Conservation (phyloP, 2,329 filamentous ascomycete genomes). For the Xylaria sp. region DNA sequence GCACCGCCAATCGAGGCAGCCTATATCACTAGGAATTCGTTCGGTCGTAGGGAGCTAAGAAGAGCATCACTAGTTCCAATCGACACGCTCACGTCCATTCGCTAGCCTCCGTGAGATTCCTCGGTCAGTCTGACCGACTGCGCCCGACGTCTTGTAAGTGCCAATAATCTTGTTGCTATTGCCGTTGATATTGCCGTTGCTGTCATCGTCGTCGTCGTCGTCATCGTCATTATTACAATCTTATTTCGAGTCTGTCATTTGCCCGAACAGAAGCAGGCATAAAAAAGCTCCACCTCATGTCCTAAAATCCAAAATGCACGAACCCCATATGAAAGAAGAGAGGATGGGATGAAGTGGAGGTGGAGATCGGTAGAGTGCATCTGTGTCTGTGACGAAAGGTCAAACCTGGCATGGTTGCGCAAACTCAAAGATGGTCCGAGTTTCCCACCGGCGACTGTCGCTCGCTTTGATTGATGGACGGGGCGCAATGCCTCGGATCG, state of each 20-base stretch:
- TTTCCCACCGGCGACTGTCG: constrained; percentile 20
- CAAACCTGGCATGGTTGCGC: constrained; percentile 33
- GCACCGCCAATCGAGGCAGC: constrained; percentile 33
- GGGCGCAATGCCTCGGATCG: constrained; percentile 8
- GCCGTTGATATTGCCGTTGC: not conserved
- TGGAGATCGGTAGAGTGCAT: constrained; percentile 19
- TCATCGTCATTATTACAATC: constrained; percentile 9
- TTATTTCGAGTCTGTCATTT: constrained; percentile 8
- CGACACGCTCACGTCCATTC: constrained; percentile 31
- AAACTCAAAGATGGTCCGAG: constrained; percentile 28
- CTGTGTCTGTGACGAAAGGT: constrained; percentile 28
- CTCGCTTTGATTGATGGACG: constrained; percentile 24
- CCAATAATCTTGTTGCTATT: constrained; percentile 23
- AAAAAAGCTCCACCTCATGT: not conserved
- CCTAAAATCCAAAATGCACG: constrained; percentile 18
- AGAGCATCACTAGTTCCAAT: constrained; percentile 34
- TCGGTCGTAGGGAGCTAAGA: constrained; percentile 28
- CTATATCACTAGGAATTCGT: constrained; percentile 26
- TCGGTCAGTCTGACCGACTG: constrained; percentile 10
- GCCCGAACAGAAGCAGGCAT: not conserved
- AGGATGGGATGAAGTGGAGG: constrained; percentile 1
- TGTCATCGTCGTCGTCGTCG: not conserved
- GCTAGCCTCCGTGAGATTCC: constrained; percentile 32
- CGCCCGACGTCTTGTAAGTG: constrained; percentile 41
- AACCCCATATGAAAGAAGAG: constrained; percentile 11